phyloP scores from a whole-genome alignment of 2,329 filamentous ascomycete species.

The Calonectria hongkongensis region DNA sequence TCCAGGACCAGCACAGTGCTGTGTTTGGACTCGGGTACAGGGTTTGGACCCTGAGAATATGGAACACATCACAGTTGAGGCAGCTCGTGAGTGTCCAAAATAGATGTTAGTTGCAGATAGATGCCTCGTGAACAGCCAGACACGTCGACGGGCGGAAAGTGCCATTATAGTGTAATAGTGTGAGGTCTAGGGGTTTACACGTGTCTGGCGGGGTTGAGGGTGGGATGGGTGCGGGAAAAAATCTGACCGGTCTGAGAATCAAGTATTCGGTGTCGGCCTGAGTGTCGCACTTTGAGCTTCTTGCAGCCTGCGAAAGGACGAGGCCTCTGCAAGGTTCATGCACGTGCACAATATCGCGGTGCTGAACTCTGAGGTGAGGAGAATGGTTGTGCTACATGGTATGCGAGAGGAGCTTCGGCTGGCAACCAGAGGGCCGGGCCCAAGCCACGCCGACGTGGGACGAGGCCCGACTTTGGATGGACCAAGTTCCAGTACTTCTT shows the following conservation, averaged over 20 bases:
- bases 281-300: slow-evolving; percentile 13
- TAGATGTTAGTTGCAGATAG: slow-evolving; percentile 25
- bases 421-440: slow-evolving; percentile 44
- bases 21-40: slow-evolving; percentile 3
- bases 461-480: slow-evolving; percentile 37
- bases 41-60: slow-evolving; percentile 18
- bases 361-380: slow-evolving; percentile 22
- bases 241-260: slow-evolving; percentile 23
- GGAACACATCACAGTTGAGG: slow-evolving; percentile 24
- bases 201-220: slow-evolving; percentile 31
- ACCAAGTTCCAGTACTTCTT: slow-evolving; percentile 41
- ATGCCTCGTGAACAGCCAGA: slow-evolving; percentile 26
- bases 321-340: slow-evolving; percentile 20
- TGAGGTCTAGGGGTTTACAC: slow-evolving; percentile 33
- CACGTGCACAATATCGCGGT: slow-evolving; percentile 30
- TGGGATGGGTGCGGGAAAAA: slow-evolving; percentile 16
- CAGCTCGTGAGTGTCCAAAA: slow-evolving; percentile 18
- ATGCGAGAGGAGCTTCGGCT: slow-evolving; percentile 16
- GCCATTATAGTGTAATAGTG: slow-evolving; percentile 19
- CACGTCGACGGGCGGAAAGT: slow-evolving; percentile 26
- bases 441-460: slow-evolving; percentile 42
- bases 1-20: neutral
- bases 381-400: slow-evolving; percentile 16
- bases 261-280: slow-evolving; percentile 20
- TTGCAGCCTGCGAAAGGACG: slow-evolving; percentile 12